These are phyloP conservation scores for Cordyceps cicadae DNA, from an alignment of 2,329 filamentous ascomycete genomes.

Conservation along the genomic window DNA sequence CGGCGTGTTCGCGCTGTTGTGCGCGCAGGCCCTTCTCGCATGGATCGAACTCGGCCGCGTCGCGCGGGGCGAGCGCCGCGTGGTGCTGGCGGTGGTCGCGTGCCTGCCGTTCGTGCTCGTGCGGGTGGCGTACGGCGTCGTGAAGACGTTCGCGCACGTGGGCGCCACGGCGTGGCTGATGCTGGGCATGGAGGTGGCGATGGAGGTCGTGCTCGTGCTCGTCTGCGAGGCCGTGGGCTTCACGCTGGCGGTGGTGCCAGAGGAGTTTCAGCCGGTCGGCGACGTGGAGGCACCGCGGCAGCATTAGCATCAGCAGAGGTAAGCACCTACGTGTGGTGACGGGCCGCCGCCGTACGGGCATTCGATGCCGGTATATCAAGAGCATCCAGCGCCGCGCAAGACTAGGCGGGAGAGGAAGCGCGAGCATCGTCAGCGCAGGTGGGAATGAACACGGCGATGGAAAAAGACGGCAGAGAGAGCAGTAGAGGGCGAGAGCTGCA, in stretches of 20 bases:
- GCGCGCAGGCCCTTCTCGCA: slow-evolving; percentile 32
- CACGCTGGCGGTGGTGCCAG: slow-evolving; percentile 19
- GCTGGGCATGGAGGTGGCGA: slow-evolving; percentile 24
- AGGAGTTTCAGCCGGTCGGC: background rate
- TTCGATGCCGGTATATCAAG: background rate
- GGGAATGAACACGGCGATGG: too few relatives aligned
- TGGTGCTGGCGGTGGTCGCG: slow-evolving; percentile 36
- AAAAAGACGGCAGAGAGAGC: background rate
- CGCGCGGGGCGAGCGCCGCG: slow-evolving; percentile 45
- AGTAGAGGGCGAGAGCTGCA: too few relatives aligned
- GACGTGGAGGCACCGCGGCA: background rate
- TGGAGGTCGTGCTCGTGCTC: slow-evolving; percentile 26
- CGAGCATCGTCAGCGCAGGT: background rate
- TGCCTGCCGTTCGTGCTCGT: slow-evolving; percentile 27
- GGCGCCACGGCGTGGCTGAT: slow-evolving; percentile 23
- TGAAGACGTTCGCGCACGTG: slow-evolving; percentile 22
- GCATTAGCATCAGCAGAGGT: background rate
- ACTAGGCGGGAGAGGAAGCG: background rate
- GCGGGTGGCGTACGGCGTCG: slow-evolving; percentile 23
- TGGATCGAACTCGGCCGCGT: slow-evolving; percentile 30
- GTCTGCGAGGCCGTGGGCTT: slow-evolving; percentile 25
- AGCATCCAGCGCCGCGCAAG: background rate
- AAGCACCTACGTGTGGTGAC: background rate
- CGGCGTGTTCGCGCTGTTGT: slow-evolving; percentile 31
- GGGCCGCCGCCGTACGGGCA: background rate